Percentiles rank a stretch among this genome's conserved stretches.
phyloP scores from a whole-genome alignment of 768 basidiomycete genomes.

The Arthromyces matolae region DNA sequence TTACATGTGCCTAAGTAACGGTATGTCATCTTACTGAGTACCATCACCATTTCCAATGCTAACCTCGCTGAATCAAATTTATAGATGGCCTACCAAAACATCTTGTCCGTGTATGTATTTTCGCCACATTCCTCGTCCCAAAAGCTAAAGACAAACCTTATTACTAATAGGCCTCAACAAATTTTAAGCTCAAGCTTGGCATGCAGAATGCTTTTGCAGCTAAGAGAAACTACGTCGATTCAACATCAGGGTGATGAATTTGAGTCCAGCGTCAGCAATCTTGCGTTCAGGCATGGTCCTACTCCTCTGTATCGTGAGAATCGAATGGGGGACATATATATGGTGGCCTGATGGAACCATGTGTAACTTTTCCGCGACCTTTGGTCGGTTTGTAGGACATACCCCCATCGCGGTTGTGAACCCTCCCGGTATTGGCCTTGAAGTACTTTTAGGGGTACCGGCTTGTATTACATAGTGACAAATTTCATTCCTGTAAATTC shows the following conservation, averaged over 20 bases:
- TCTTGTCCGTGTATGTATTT: constrained; percentile 1
- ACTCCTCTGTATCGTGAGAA: no score
- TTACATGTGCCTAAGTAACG: not conserved
- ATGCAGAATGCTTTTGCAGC: not conserved
- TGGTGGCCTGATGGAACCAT: no score
- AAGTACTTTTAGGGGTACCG: no score
- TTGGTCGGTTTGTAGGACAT: no score
- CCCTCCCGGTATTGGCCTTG: no score
- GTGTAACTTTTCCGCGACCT: no score
- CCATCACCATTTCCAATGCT: not conserved
- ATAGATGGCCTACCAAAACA: not conserved
- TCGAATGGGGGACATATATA: no score
- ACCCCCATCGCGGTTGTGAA: no score
- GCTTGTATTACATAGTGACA: no score
- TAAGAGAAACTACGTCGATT: not conserved
- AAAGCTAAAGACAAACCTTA: not conserved
- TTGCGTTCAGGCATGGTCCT: no score
- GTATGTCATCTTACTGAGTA: not conserved
- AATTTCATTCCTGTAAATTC: no score
- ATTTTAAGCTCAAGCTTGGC: not conserved
- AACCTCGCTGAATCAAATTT: not conserved
- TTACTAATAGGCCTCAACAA: not conserved
- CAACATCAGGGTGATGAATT: not conserved
- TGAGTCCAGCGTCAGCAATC: not conserved
- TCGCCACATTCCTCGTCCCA: no score